Base-by-base conservation (phyloP, 129 eudicot genomes). In the Artemisia tridentata region DNA sequence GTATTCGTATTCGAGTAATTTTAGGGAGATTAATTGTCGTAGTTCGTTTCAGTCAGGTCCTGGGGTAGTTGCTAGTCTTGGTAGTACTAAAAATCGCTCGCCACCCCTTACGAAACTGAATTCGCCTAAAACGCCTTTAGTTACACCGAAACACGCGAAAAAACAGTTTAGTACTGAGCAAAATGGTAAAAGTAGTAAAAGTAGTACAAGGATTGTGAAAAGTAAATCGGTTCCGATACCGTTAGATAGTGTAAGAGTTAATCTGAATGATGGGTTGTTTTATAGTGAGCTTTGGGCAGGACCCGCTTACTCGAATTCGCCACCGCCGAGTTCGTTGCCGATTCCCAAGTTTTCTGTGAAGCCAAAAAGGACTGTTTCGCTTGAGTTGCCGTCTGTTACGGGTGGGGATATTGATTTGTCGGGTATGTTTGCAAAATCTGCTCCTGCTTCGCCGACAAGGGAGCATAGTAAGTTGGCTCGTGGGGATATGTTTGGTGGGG, bases 231-330 rank as follows among this genome's bases (percentile, higher is more conserved):
- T 84, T 56, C 80, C 91, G 1, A 86, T 85, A 25, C 85, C 95
- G 8, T 69, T 85, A 57, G 69, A 74, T 49, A 54, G 45, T 38
- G 45, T 38, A 38, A 38, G 45, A 38, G 45, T 71, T 25, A 70
- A 70, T 17, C 59, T 62, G 34, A 52, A 34, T 72, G 80, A 80
- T n/a, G 69, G 75, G 14, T 65, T 84, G 49, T 77, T 74, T 43
- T 87, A 78, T 80, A 82, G 92, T 41, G 97, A 93, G 86, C 89
- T 72, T 14, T 93, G 99, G 99, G 99, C 99, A 63, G 99, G 99
- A 31, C 99, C 99, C 52, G 88, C 96, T 7, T 93, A 90, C 78
- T 93, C 96, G 7, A 89, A 90, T 75, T 93, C 99, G 8, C 99
- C 97, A 52, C 97, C 97, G 3, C 99, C 99, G 2, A 93, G 97